Evolutionary conservation across 768 basidiomycete species (phyloP).

Genomic region (Leccinum rimulosum): DNA sequence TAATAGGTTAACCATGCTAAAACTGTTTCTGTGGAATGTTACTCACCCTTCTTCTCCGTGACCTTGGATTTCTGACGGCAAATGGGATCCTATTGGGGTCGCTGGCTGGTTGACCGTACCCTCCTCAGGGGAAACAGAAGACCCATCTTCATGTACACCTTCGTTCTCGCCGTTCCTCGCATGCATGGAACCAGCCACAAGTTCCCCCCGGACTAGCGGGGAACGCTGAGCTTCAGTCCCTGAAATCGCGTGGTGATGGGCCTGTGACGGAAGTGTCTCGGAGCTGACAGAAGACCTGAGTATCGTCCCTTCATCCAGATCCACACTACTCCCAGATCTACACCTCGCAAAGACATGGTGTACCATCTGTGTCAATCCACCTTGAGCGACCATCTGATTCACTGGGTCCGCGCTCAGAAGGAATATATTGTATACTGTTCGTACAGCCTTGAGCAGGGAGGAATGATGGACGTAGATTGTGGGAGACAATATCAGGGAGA

Average conservation of each 20-base stretch:
- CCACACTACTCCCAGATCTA: slow-evolving; percentile 33
- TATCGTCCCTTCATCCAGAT: slow-evolving; percentile 16
- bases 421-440: slow-evolving; percentile 98
- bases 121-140: slow-evolving; percentile 3
- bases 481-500: slow-evolving; percentile 84
- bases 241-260: slow-evolving; percentile 2
- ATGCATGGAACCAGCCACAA: slow-evolving; percentile 1
- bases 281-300: slow-evolving; percentile 22
- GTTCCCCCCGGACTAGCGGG: slow-evolving; percentile 5
- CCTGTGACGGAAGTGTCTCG: slow-evolving; percentile 18
- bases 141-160: neutral
- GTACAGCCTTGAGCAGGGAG: slow-evolving; percentile 89
- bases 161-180: neutral
- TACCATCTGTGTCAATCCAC: slow-evolving; percentile 96
- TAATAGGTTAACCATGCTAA: slow-evolving; percentile 4
- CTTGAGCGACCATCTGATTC: slow-evolving; percentile 98
- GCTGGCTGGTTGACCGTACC: neutral
- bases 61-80: slow-evolving; percentile 3
- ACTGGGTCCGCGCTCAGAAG: slow-evolving; percentile 85
- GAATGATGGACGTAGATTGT: slow-evolving; percentile 93
- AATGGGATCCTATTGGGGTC: neutral
- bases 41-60: slow-evolving; percentile 23
- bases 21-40: neutral
- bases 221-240: slow-evolving; percentile 13
- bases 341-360: slow-evolving; percentile 93